Evolutionary conservation across 2,329 filamentous ascomycete species (phyloP).

Genomic region (Huntiella omanensis): DNA sequence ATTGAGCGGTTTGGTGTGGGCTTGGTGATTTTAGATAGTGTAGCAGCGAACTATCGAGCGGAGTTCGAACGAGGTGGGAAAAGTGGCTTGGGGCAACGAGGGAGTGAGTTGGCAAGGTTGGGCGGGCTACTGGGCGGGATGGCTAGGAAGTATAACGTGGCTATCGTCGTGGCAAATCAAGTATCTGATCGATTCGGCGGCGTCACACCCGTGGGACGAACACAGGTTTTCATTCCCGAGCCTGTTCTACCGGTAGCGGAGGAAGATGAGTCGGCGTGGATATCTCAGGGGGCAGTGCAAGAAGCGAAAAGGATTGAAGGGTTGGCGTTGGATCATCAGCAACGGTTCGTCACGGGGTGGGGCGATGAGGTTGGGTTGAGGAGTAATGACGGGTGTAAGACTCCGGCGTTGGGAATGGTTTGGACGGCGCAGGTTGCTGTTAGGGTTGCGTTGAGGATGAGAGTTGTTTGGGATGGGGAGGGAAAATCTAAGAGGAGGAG

Average conservation of each 20-base stretch:
- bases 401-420: constrained; percentile 67
- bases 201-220: constrained; percentile 13
- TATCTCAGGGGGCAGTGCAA: not conserved
- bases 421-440: constrained; percentile 82
- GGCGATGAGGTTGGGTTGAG: constrained; percentile 43
- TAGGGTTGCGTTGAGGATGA: constrained; percentile 63
- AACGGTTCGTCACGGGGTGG: constrained; percentile 92
- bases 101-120: constrained; percentile 56
- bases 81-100: constrained; percentile 44
- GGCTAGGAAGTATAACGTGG: constrained; percentile 55
- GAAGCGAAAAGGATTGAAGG: constrained; percentile 19
- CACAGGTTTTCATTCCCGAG: constrained; percentile 15
- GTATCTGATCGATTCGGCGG: constrained; percentile 66
- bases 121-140: constrained; percentile 59
- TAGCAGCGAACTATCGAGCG: constrained; percentile 88
- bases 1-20: constrained; percentile 59
- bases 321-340: constrained; percentile 69
- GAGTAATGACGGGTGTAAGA: constrained; percentile 38
- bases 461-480: constrained; percentile 17
- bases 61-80: constrained; percentile 46
- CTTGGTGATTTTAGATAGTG: constrained; percentile 71
- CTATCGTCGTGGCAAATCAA: constrained; percentile 86
- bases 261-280: not conserved
- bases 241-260: constrained; percentile 13
- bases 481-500: constrained; percentile 45